phyloP scores from a whole-genome alignment of 2,329 filamentous ascomycete genomes.

The Neopestalotiopsis rosae region DNA sequence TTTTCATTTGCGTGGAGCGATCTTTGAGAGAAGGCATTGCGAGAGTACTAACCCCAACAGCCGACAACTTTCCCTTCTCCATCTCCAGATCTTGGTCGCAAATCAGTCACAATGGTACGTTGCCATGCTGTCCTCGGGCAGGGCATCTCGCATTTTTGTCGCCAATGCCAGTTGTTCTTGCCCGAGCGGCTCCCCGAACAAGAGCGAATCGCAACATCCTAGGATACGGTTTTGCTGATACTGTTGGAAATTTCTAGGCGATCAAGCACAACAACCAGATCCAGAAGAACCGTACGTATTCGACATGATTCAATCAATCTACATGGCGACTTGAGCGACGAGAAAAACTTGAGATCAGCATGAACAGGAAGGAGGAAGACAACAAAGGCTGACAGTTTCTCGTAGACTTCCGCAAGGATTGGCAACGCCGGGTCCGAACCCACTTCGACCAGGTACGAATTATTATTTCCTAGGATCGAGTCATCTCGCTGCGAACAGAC shows the following conservation, averaged over 20 bases:
- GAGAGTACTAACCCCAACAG: conserved; percentile 18
- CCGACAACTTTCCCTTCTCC: conserved; percentile 41
- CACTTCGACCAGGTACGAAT: conserved; percentile 94
- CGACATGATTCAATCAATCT: not conserved
- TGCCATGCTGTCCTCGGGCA: not conserved
- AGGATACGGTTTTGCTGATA: conserved; percentile 29
- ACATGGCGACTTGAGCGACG: not conserved
- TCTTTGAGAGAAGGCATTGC: conserved; percentile 14
- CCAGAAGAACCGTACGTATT: conserved; percentile 84
- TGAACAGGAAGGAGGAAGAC: conserved; percentile 26
- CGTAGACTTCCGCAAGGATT: conserved; percentile 98
- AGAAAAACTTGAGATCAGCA: conserved; percentile 22
- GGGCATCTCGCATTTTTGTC: not conserved
- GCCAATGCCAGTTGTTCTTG: conserved; percentile 1
- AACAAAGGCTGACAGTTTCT: conserved; percentile 44
- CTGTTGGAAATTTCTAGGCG: conserved; percentile 62
- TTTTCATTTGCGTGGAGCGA: conserved; percentile 16
- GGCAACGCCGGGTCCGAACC: conserved; percentile 97
- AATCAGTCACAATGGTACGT: conserved; percentile 52
- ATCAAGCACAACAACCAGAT: conserved; percentile 99
- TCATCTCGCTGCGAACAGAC: not conserved
- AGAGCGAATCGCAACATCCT: not conserved
- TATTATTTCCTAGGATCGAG: not conserved
- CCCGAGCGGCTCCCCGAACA: not conserved
- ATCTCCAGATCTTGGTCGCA: conserved; percentile 50